These are phyloP conservation scores for Cenchrus fungigraminus DNA, from an alignment of 176 grass and related monocot species.

Conservation along the genomic window DNA sequence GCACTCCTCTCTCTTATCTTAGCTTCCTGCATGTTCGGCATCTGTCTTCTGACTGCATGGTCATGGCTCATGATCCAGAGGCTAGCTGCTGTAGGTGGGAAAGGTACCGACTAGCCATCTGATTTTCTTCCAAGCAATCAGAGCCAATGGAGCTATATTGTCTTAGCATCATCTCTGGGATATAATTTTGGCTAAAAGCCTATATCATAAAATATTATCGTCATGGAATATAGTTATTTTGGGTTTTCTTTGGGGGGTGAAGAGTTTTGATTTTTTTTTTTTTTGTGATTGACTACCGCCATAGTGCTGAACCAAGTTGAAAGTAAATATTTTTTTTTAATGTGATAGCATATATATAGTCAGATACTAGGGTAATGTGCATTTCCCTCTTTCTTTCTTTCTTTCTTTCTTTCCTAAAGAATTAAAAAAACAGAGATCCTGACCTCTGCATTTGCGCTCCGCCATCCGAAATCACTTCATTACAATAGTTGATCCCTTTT, in stretches of 20 bases:
- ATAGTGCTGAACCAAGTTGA: background rate
- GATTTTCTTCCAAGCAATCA: background rate
- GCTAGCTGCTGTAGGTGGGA: background rate
- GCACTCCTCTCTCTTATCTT: background rate
- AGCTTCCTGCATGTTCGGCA: background rate
- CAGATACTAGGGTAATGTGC: background rate
- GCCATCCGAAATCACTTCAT: background rate
- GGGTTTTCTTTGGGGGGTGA: background rate
- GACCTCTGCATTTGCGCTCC: background rate
- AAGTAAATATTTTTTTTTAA: background rate
- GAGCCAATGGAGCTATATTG: background rate
- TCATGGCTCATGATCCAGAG: background rate
- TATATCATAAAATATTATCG: background rate
- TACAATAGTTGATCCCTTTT: background rate
- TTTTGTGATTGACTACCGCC: background rate
- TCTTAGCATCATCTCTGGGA: background rate
- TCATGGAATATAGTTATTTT: background rate
- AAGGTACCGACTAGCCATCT: background rate
- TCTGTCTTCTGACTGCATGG: constrained; percentile 4
- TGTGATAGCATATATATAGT: background rate
- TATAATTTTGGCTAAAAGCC: background rate
- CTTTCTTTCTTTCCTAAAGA: background rate
- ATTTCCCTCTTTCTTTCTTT: background rate
- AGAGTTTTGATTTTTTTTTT: background rate
- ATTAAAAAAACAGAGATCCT: background rate